Percentiles rank a stretch among this genome's conserved stretches.
Conservation (phyloP, 208 protist species). For the Acanthamoeba castellanii region DNA sequence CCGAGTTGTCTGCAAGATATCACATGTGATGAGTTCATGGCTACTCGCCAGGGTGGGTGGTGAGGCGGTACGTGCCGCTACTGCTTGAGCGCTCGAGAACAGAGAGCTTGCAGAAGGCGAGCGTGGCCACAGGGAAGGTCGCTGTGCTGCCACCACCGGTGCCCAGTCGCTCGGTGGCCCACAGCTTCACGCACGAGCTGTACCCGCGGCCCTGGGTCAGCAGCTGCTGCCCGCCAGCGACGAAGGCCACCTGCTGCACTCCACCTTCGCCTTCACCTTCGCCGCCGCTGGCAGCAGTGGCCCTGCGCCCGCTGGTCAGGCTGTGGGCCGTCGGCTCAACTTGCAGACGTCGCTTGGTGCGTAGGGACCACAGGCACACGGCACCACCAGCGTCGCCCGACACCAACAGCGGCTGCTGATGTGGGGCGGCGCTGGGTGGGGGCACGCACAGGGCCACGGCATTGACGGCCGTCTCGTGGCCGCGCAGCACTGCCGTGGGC, state of each 20-base stretch:
- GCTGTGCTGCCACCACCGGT: background rate
- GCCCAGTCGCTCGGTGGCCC: background rate
- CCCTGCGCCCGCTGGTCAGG: background rate
- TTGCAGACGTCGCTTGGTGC: background rate
- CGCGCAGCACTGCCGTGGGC: background rate
- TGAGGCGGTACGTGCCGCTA: background rate
- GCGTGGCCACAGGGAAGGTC: background rate
- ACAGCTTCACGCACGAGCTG: background rate
- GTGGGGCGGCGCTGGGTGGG: background rate
- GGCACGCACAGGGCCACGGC: background rate
- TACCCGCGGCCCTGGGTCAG: background rate
- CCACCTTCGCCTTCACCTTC: background rate
- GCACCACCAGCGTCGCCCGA: background rate
- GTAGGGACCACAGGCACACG: background rate
- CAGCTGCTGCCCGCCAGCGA: background rate
- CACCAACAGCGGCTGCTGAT: background rate
- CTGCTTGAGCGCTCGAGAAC: background rate
- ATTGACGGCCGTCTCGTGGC: background rate
- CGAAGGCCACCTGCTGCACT: constrained; percentile 3
- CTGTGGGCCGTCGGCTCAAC: background rate
- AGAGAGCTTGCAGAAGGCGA: background rate
- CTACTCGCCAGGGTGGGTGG: no score
- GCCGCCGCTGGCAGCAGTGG: background rate
- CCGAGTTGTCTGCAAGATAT: background rate
- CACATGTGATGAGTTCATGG: no score